Base-by-base conservation (phyloP, 805 yeast species). In the Starmerella bombi region DNA sequence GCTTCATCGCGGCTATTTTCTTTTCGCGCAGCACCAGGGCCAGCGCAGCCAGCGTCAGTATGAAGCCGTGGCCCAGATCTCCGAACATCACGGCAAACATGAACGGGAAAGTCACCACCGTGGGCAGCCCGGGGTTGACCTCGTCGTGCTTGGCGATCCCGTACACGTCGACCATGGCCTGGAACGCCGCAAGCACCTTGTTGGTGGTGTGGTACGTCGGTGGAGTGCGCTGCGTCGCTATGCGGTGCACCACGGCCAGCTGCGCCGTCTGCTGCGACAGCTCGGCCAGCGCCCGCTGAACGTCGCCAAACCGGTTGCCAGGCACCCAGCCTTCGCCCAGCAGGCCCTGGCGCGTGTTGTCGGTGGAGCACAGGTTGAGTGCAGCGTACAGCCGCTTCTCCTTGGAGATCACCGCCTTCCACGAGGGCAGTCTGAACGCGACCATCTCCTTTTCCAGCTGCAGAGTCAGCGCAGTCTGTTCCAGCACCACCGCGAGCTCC, bases 81-180 rank as follows among this genome's bases (percentile, higher is more conserved):
- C 98, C 98, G 67, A 91, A 91, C 98, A 91, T 91, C 54, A 91
- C 80, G 22, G 98, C 96, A 65, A 91, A 91, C 93, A 91, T 81
- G 60, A 91, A 91, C 19, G 98, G 98, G 67, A 91, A 91, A 0
- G 98, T 91, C 20, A 91, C 79, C 35, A 84, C 74, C 1, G 98
- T 88, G 3, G 98, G 88, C 48, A 91, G 66, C 40, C 94, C 98
- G 4, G 98, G 94, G 60, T 91, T 91, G 22, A 91, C 91, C 61
- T 91, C 98, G 52, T 84, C 78, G 63, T 91, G 91, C 3, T 84
- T 73, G 8, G 95, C 91, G 43, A 84, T 69, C 52, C 97, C 98
- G 61, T 91, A 91, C 3, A 96, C 91, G 60, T 91, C 98, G 56
- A 84, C 82, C 65, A 91, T 85, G 36, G 75, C 67, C 66, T 91